These are phyloP conservation scores for Cladosporium oxysporum DNA, from an alignment of 2,329 filamentous ascomycete genomes.

Conservation along the genomic window DNA sequence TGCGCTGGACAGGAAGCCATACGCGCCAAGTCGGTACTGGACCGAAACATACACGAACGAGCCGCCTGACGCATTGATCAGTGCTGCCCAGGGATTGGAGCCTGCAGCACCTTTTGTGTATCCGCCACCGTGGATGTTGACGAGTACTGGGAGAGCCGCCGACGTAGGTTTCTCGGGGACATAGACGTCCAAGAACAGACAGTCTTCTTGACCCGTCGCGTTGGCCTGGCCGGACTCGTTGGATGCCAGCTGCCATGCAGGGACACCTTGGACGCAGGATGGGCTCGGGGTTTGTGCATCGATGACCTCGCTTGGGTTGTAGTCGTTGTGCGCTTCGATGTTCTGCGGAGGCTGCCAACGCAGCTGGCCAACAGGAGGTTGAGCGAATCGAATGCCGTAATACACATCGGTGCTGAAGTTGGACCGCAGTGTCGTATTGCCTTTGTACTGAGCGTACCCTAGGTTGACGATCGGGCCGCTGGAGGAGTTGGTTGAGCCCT, in stretches of 20 bases:
- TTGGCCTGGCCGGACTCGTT: neutral
- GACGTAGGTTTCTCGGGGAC: conserved; percentile 39
- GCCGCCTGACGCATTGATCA: conserved; percentile 36
- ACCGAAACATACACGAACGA: conserved; percentile 37
- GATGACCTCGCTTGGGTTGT: conserved; percentile 25
- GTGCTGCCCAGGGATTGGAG: conserved; percentile 21
- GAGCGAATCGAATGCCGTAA: conserved; percentile 34
- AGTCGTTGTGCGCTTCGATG: conserved; percentile 31
- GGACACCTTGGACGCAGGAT: conserved; percentile 15
- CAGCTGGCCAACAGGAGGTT: conserved; percentile 32
- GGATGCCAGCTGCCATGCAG: conserved; percentile 8
- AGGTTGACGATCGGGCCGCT: conserved; percentile 7
- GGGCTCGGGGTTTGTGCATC: conserved; percentile 27
- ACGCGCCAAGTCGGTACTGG: conserved; percentile 37
- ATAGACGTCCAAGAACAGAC: conserved; percentile 45
- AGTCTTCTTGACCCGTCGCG: conserved; percentile 38
- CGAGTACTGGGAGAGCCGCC: conserved; percentile 32
- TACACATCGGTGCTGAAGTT: conserved; percentile 15
- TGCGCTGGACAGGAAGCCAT: conserved; percentile 31
- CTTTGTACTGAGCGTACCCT: conserved; percentile 17
- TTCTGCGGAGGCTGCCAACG: conserved; percentile 37
- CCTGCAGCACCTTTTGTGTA: conserved; percentile 36
- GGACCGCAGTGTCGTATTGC: conserved; percentile 7
- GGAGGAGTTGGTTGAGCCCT: conserved; percentile 10
- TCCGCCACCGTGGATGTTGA: conserved; percentile 42